Conservation (phyloP, 768 basidiomycete genomes). For the Fomitopsis pulvina region DNA sequence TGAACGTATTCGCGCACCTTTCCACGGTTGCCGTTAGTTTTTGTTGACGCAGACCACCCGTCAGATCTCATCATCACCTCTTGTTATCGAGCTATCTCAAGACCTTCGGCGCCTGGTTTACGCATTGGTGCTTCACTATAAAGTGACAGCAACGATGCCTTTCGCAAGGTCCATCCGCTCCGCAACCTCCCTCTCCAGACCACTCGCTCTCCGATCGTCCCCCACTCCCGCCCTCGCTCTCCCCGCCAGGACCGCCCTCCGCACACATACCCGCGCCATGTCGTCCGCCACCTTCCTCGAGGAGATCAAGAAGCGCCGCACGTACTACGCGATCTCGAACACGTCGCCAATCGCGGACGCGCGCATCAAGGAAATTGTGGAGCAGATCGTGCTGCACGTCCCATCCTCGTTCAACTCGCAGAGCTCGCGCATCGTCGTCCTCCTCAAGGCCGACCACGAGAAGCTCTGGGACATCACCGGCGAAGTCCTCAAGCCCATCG, state of each 20-base stretch:
- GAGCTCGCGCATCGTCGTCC: slow-evolving; percentile 15
- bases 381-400: slow-evolving; percentile 13
- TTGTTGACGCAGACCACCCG: too few relatives aligned
- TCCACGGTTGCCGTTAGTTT: too few relatives aligned
- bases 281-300: slow-evolving; percentile 15
- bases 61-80: too few relatives aligned
- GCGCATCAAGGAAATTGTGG: slow-evolving; percentile 16
- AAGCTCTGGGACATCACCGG: slow-evolving; percentile 18
- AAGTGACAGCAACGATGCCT: background rate
- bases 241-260: background rate
- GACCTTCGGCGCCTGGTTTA: too few relatives aligned
- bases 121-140: too few relatives aligned
- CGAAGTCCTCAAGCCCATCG: slow-evolving; percentile 13
- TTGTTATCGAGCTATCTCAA: too few relatives aligned
- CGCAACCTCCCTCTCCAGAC: background rate
- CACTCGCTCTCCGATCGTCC: background rate
- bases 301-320: slow-evolving; percentile 15
- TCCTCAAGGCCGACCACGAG: slow-evolving; percentile 17
- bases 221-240: background rate
- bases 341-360: slow-evolving; percentile 15
- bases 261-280: slow-evolving; percentile 5
- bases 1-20: too few relatives aligned
- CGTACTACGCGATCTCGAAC: slow-evolving; percentile 14
- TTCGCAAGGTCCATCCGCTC: background rate
- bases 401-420: slow-evolving; percentile 19